Evolutionary conservation across 768 basidiomycete genomes (phyloP).

Genomic region (Exidia glandulosa): DNA sequence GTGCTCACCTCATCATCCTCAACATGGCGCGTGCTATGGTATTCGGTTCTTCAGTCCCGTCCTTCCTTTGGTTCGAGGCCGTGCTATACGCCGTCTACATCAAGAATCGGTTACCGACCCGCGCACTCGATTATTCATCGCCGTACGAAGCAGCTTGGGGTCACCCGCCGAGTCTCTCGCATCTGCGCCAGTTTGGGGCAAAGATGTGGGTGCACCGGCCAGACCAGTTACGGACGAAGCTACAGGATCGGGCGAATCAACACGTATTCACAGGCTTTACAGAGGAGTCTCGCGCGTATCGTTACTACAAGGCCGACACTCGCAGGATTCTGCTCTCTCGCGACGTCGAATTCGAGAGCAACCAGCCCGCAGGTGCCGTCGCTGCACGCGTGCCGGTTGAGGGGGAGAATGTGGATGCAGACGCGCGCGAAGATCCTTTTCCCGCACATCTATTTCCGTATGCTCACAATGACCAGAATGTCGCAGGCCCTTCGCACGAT

Average conservation of each 20-base stretch:
- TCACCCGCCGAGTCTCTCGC: slow-evolving; percentile 8
- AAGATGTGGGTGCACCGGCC: slow-evolving; percentile 12
- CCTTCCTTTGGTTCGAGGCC: slow-evolving; percentile 13
- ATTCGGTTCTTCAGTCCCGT: slow-evolving; percentile 1
- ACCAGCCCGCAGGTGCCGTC: neutral
- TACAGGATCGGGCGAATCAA: slow-evolving; percentile 9
- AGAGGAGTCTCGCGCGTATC: slow-evolving; percentile 14
- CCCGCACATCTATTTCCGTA: no score
- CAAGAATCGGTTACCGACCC: slow-evolving; percentile 7
- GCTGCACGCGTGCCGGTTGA: neutral
- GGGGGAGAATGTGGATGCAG: neutral
- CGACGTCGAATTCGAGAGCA: slow-evolving; percentile 9
- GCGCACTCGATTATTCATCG: slow-evolving; percentile 2
- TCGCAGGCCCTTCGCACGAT: no score
- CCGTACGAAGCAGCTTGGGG: slow-evolving; percentile 11
- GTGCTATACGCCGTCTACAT: slow-evolving; percentile 10
- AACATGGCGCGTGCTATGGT: slow-evolving; percentile 5
- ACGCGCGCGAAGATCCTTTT: no score
- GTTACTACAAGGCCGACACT: slow-evolving; percentile 11
- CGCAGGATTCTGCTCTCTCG: slow-evolving; percentile 6
- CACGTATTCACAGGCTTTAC: slow-evolving; percentile 16
- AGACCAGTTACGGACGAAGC: slow-evolving; percentile 12
- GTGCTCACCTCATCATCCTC: slow-evolving; percentile 3
- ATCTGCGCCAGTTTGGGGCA: slow-evolving; percentile 17
- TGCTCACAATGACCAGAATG: no score